These are phyloP conservation scores for Xylariaceae sp. DNA, from an alignment of 2,329 filamentous ascomycete species.

Conservation along the genomic window DNA sequence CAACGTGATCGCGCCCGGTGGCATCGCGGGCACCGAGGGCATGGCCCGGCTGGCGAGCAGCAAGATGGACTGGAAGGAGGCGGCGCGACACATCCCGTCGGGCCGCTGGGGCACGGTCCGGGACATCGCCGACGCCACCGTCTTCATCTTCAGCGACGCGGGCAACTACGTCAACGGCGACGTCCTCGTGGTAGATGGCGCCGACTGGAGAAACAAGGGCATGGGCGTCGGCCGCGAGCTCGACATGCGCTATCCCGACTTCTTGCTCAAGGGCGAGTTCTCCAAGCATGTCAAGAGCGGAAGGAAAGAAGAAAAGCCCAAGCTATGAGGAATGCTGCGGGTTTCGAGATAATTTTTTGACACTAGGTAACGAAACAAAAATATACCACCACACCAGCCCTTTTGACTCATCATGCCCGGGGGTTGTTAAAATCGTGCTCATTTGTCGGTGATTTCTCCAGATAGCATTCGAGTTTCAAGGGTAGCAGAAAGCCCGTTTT, in stretches of 20 bases:
- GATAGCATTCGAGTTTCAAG: too few species aligned
- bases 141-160: constrained; percentile 81
- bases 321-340: constrained; percentile 37
- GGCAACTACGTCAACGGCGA: constrained; percentile 84
- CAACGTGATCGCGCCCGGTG: constrained; percentile 85
- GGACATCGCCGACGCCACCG: constrained; percentile 88
- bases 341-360: too few species aligned
- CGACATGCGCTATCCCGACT: constrained; percentile 49
- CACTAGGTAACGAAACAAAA: too few species aligned
- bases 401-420: too few species aligned
- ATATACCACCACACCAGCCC: too few species aligned
- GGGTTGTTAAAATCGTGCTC: too few species aligned
- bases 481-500: too few species aligned
- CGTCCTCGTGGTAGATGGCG: constrained; percentile 67
- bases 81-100: constrained; percentile 54
- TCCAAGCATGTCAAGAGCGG: constrained; percentile 37
- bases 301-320: constrained; percentile 33
- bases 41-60: constrained; percentile 56
- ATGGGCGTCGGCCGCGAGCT: constrained; percentile 42
- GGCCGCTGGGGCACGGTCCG: constrained; percentile 74
- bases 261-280: constrained; percentile 36
- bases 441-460: too few species aligned
- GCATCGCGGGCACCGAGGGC: constrained; percentile 79
- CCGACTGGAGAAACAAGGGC: constrained; percentile 48
- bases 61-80: constrained; percentile 29